Percentiles rank a stretch among this genome's conserved stretches.
These are phyloP conservation scores for Fonsecaea multimorphosa DNA, from an alignment of 2,329 filamentous ascomycete species.

Conservation along the genomic window DNA sequence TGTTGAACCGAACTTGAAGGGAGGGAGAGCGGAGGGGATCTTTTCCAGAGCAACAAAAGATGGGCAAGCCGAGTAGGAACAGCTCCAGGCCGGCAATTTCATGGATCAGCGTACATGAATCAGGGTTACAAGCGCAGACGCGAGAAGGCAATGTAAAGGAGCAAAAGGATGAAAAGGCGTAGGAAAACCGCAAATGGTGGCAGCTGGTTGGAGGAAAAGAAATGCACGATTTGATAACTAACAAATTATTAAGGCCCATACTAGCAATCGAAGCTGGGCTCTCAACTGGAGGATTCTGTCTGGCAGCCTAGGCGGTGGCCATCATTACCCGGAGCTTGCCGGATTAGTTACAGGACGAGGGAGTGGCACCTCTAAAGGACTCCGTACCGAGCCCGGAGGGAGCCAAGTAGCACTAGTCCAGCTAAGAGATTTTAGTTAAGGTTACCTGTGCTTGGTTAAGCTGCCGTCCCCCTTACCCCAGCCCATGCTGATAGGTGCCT, in stretches of 20 bases:
- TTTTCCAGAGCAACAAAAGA: background rate
- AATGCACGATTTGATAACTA: conserved; percentile 11
- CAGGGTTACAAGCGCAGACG: conserved; percentile 10
- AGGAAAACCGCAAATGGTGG: conserved; percentile 16
- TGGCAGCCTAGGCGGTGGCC: background rate
- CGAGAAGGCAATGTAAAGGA: background rate
- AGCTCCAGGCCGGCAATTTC: background rate
- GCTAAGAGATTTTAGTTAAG: background rate
- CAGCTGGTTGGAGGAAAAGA: conserved; percentile 15
- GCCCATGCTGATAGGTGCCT: background rate
- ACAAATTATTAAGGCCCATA: conserved; percentile 11
- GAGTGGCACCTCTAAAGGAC: background rate
- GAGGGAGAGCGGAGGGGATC: background rate
- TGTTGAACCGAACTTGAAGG: background rate
- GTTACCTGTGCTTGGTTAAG: background rate
- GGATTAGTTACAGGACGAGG: conserved; percentile 1
- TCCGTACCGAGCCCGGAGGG: background rate
- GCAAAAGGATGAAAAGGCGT: background rate
- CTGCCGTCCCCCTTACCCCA: background rate
- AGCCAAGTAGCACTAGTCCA: background rate
- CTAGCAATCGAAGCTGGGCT: no score
- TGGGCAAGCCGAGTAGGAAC: background rate
- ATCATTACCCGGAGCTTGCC: conserved; percentile 11
- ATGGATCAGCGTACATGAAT: background rate
- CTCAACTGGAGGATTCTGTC: background rate